phyloP scores from a whole-genome alignment of 768 basidiomycete genomes.

The Phylloporus sp. region DNA sequence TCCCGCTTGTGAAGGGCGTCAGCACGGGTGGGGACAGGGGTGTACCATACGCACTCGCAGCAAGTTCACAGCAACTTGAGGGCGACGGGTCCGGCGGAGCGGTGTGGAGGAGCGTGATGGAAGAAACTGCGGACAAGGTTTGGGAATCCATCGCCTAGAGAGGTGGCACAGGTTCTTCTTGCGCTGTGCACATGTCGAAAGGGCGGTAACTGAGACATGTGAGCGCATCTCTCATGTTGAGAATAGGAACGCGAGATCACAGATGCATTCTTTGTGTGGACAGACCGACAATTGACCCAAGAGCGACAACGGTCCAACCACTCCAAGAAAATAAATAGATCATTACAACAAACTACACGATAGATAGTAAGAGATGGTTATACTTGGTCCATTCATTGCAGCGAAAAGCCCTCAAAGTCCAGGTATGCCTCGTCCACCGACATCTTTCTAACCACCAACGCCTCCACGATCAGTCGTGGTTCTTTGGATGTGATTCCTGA shows the following conservation, averaged over 20 bases:
- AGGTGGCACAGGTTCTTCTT: no score
- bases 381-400: conserved; percentile 16
- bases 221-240: no score
- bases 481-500: conserved; percentile 18
- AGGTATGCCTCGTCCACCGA: conserved; percentile 70
- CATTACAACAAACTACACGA: neutral
- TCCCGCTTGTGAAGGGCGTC: conserved; percentile 75
- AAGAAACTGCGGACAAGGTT: conserved; percentile 24
- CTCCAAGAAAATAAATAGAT: neutral
- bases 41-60: conserved; percentile 41
- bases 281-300: no score
- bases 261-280: no score
- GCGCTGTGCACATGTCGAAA: no score
- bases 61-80: conserved; percentile 10
- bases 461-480: conserved; percentile 73
- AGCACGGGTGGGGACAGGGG: conserved; percentile 71
- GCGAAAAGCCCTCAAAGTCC: conserved; percentile 62
- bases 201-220: no score
- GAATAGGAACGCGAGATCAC: no score
- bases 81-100: conserved; percentile 26
- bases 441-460: conserved; percentile 72
- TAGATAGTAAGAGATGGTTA: no score
- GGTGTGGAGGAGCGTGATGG: conserved; percentile 32
- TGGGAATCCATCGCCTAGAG: conserved; percentile 24
- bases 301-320: no score